These are phyloP conservation scores for Lojkania enalia DNA, from an alignment of 2,329 filamentous ascomycete species.

Conservation along the genomic window DNA sequence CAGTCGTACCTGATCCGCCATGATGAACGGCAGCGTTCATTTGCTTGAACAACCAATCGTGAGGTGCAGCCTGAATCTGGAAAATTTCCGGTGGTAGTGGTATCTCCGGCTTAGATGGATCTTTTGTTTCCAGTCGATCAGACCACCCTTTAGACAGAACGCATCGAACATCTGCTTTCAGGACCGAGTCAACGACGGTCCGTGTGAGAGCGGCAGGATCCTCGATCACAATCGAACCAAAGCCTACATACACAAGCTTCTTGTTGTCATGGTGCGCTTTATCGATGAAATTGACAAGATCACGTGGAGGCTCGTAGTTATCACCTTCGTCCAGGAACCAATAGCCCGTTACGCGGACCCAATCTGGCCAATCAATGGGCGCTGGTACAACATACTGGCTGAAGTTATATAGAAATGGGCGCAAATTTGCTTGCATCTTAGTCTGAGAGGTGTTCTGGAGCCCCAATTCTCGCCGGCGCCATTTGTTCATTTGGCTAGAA, in stretches of 20 bases:
- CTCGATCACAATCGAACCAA: conserved; percentile 92
- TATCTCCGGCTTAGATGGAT: conserved; percentile 64
- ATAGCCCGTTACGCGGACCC: conserved; percentile 96
- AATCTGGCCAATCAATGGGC: conserved; percentile 93
- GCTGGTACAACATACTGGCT: conserved; percentile 91
- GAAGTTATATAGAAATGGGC: conserved; percentile 98
- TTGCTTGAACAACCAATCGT: conserved; percentile 94
- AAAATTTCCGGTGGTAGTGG: conserved; percentile 78
- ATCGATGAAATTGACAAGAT: conserved; percentile 80
- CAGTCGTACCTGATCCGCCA: conserved; percentile 91
- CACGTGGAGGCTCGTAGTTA: conserved; percentile 72
- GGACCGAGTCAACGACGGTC: conserved; percentile 89
- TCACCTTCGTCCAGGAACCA: conserved; percentile 87
- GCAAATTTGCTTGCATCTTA: conserved; percentile 93
- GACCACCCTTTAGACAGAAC: conserved; percentile 98
- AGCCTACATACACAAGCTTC: conserved; percentile 95
- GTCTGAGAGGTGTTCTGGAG: conserved; percentile 81
- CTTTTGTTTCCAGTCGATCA: conserved; percentile 70
- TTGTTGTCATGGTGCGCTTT: conserved; percentile 79
- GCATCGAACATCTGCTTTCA: conserved; percentile 89
- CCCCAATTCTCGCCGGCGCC: conserved; percentile 79
- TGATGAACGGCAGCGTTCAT: conserved; percentile 95
- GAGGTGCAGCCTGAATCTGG: conserved; percentile 86
- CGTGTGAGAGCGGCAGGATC: conserved; percentile 86
- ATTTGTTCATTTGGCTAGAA: conserved; percentile 86